These are phyloP conservation scores for Cochlearia excelsa DNA, from an alignment of 345 rosid genomes.

Conservation along the genomic window DNA sequence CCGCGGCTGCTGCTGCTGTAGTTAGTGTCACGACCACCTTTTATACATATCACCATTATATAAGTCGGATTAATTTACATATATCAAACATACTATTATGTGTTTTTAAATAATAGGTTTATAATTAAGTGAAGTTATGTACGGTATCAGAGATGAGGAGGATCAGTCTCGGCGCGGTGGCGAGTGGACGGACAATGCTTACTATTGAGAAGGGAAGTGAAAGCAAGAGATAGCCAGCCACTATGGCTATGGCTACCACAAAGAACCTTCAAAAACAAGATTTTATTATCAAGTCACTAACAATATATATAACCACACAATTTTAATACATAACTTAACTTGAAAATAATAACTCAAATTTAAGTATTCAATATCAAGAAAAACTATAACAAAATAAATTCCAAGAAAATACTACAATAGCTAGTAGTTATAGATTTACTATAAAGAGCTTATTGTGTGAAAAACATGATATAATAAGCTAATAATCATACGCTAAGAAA, in stretches of 20 bases:
- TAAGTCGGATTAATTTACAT: background rate
- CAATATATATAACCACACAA: background rate
- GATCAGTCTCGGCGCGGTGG: conserved; percentile 54
- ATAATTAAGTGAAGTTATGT: background rate
- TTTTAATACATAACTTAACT: background rate
- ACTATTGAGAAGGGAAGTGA: conserved; percentile 81
- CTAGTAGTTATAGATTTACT: background rate
- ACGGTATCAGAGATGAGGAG: conserved; percentile 69
- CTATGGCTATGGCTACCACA: conserved; percentile 59
- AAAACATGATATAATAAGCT: too few species aligned
- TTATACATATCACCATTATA: background rate
- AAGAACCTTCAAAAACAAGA: conserved; percentile 55
- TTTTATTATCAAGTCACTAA: background rate
- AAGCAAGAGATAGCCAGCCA: conserved; percentile 64
- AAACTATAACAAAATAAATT: background rate
- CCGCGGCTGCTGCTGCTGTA: conserved; percentile 52
- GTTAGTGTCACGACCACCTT: conserved; percentile 62
- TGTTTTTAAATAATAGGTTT: too few species aligned
- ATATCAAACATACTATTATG: too few species aligned
- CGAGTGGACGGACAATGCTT: conserved; percentile 66
- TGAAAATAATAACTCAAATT: background rate
- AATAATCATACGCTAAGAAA: too few species aligned
- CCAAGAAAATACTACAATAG: background rate
- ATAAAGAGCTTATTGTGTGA: background rate
- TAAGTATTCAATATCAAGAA: background rate